phyloP scores from a whole-genome alignment of 805 yeast species.

The Candida khao-thaluensis region DNA sequence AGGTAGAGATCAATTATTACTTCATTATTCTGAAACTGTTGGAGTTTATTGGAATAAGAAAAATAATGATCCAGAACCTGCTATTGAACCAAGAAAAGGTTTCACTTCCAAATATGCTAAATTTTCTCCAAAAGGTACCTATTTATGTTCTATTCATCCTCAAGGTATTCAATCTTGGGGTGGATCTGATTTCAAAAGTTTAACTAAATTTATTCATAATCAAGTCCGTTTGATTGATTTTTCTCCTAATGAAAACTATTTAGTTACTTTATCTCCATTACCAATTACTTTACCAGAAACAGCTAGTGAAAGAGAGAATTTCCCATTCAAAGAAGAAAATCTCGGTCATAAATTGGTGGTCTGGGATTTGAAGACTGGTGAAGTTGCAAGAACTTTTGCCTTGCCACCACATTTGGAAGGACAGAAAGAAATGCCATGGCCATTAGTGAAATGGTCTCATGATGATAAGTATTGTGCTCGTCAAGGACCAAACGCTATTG shows the following conservation, averaged over 20 bases:
- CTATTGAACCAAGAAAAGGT: constrained; percentile 71
- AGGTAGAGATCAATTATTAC: constrained; percentile 86
- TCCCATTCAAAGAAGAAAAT: constrained; percentile 83
- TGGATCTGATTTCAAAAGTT: constrained; percentile 71
- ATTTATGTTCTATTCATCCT: constrained; percentile 81
- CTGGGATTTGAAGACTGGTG: constrained; percentile 86
- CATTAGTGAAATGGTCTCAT: constrained; percentile 91
- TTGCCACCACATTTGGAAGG: constrained; percentile 71
- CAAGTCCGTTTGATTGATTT: constrained; percentile 87
- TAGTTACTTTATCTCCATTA: constrained; percentile 86
- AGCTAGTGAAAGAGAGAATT: constrained; percentile 63
- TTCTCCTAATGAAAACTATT: constrained; percentile 86
- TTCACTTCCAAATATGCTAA: constrained; percentile 88
- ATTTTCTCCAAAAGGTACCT: constrained; percentile 93
- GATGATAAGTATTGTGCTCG: constrained; percentile 95
- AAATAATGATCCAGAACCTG: constrained; percentile 70
- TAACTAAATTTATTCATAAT: constrained; percentile 80
- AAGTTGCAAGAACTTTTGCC: constrained; percentile 87
- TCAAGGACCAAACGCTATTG: constrained; percentile 88
- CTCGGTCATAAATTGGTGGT: constrained; percentile 92
- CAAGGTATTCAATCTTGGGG: constrained; percentile 98
- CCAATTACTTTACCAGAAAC: constrained; percentile 67
- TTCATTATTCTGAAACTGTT: constrained; percentile 77
- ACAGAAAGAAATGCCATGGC: constrained; percentile 84
- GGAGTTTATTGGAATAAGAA: constrained; percentile 86